phyloP scores from a whole-genome alignment of 2,329 filamentous ascomycete genomes.

The Phaeosphaeria sp. region DNA sequence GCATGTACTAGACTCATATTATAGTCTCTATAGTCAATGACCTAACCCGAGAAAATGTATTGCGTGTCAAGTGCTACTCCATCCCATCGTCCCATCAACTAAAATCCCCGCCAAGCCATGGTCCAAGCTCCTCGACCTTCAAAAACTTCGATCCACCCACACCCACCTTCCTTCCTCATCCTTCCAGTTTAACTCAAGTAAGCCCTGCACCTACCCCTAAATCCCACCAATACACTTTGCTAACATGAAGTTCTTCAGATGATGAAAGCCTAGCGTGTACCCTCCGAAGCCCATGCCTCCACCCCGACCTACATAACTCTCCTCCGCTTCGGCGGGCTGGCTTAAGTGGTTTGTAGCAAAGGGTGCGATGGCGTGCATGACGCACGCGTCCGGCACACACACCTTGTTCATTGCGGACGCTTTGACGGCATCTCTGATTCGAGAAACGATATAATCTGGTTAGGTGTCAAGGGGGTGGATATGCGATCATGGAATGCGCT shows the following conservation, averaged over 20 bases:
- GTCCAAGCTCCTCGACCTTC: slow-evolving; percentile 28
- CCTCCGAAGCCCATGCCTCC: slow-evolving; percentile 77
- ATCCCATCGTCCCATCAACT: slow-evolving; percentile 7
- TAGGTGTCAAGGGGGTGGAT: slow-evolving; percentile 45
- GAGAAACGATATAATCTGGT: slow-evolving; percentile 60
- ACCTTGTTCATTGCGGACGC: slow-evolving; percentile 98
- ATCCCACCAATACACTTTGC: slow-evolving; percentile 10
- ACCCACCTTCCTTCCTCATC: slow-evolving; percentile 68
- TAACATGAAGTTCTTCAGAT: slow-evolving; percentile 64
- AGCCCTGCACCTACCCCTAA: slow-evolving; percentile 52
- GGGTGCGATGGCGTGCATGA: slow-evolving; percentile 76
- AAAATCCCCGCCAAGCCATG: slow-evolving; percentile 24
- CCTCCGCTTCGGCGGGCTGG: slow-evolving; percentile 72
- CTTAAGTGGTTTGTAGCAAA: slow-evolving; percentile 82
- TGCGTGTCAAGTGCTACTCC: not conserved
- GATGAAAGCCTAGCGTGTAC: slow-evolving; percentile 99
- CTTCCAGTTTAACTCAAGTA: slow-evolving; percentile 99
- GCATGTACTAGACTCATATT: slow-evolving; percentile 32
- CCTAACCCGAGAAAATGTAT: not conserved
- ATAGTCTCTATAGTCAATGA: not conserved
- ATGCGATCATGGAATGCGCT: not conserved
- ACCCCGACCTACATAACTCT: slow-evolving; percentile 77
- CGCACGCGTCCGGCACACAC: slow-evolving; percentile 98
- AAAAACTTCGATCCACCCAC: slow-evolving; percentile 43
- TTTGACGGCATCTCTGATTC: slow-evolving; percentile 95